Conservation (phyloP, 768 basidiomycete genomes). For the Inosperma sp. region DNA sequence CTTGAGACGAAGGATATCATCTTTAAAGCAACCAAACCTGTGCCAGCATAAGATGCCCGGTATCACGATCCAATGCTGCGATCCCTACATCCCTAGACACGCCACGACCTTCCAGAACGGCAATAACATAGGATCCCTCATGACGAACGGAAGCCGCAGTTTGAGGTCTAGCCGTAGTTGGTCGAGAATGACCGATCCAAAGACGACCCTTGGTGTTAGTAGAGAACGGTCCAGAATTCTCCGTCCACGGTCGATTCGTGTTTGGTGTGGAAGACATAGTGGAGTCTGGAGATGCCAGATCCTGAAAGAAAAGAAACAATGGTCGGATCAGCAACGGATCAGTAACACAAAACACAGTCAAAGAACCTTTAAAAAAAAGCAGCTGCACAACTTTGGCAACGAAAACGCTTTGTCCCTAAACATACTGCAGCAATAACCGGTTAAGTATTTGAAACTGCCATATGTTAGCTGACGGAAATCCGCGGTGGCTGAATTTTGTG, state of each 20-base stretch:
- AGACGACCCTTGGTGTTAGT: constrained; percentile 36
- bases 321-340: too few relatives aligned
- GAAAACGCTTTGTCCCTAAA: too few relatives aligned
- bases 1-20: constrained; percentile 7
- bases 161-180: constrained; percentile 58
- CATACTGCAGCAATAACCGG: too few relatives aligned
- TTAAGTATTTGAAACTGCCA: too few relatives aligned
- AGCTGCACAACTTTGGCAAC: too few relatives aligned
- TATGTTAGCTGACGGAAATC: too few relatives aligned
- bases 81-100: constrained; percentile 83
- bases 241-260: constrained; percentile 17
- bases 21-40: constrained; percentile 49
- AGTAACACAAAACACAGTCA: too few relatives aligned
- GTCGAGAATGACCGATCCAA: constrained; percentile 55
- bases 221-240: constrained; percentile 10
- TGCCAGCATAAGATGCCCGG: constrained; percentile 68
- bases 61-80: constrained; percentile 78
- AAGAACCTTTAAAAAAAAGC: too few relatives aligned
- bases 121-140: constrained; percentile 61
- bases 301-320: not conserved
- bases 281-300: not conserved
- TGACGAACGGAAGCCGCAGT: constrained; percentile 56
- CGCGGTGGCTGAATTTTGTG: too few relatives aligned
- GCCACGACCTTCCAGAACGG: constrained; percentile 73
- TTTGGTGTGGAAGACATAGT: constrained; percentile 21